Base-by-base conservation (phyloP, 2,329 filamentous ascomycete genomes). In the Pleurostoma richardsiae region DNA sequence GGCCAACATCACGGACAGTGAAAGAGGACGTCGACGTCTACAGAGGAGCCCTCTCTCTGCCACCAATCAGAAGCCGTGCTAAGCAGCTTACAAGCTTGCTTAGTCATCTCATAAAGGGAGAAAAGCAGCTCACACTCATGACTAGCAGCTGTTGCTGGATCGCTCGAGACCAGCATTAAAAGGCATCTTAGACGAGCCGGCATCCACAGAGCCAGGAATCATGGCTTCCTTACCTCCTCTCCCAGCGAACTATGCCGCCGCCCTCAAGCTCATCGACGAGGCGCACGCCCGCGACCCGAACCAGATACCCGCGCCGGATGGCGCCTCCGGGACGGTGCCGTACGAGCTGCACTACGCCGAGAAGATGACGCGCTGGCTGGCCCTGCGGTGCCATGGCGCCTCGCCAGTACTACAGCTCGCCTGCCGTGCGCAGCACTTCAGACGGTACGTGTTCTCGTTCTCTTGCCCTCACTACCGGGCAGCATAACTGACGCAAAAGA, bases 271-370 rank as follows among this genome's bases (percentile, higher is more conserved):
- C 54, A 91, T 95, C 59, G 88, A 94, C 68, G 76, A 78, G 46
- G 88, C 85, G 0, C 86, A 90, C 66, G 69, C 79, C 47, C 66
- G 77, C 53, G 86, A 90, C 62, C 85, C 86, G 4, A 85, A 71
- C 58, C 75, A 53, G n/a, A 53, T 72, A 49, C 64, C 72, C 43
- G 71, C 68, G 11, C 62, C 70, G 29, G 59, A 70, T 47, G 66
- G 73, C 45, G 30, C 48, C 10, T 67, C 62, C 49, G 60, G 64
- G 44, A 56, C 63, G 5, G 57, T 83, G 2, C 86, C 88, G 1
- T 90, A 89, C 66, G 90, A 95, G 67, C 81, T 92, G 2, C 83
- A 90, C 69, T 95, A 95, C 62, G 88, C 89, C 5, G 75, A 77
- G 43, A 83, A 89, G 65, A 91, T 91, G 85, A 89, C 85, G 43